phyloP scores from a whole-genome alignment of 352 stramenopile species.

The Pythium utonaiense region DNA sequence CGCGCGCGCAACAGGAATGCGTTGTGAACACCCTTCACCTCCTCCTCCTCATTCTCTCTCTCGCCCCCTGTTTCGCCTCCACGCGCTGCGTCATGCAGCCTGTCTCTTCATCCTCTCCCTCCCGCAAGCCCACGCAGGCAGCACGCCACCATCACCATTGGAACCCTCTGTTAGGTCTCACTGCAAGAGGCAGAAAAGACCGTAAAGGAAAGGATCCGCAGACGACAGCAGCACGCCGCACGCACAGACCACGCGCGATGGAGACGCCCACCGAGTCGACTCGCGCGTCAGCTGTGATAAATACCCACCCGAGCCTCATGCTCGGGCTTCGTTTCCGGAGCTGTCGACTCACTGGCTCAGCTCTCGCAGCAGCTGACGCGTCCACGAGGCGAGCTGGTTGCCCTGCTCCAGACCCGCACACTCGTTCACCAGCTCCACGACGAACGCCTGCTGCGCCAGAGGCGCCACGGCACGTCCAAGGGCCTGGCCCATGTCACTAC shows the following conservation, averaged over 20 bases:
- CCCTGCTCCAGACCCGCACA: conserved; percentile 69
- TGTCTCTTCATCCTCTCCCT: not conserved
- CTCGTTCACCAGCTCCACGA: conserved; percentile 69
- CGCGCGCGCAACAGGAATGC: not conserved
- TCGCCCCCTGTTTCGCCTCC: not conserved
- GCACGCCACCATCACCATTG: not conserved
- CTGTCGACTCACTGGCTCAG: conserved; percentile 27
- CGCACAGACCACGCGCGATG: not conserved
- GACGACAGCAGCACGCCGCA: not conserved
- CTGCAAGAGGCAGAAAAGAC: conserved; percentile 15
- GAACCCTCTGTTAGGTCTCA: no score
- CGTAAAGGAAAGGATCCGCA: not conserved
- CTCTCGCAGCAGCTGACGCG: conserved; percentile 72
- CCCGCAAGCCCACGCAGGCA: no score
- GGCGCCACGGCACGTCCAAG: conserved; percentile 63
- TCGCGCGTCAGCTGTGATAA: conserved; percentile 1
- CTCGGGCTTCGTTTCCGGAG: conserved; percentile 32
- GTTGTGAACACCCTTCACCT: not conserved
- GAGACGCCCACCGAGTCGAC: not conserved
- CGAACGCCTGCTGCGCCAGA: conserved; percentile 66
- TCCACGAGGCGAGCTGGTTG: conserved; percentile 69
- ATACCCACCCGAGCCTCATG: conserved; percentile 10
- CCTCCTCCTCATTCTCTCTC: not conserved
- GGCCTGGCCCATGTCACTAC: conserved; percentile 77
- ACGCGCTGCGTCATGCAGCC: not conserved